These are phyloP conservation scores for Sanguinoderma infundibulare DNA, from an alignment of 1,284 basidiomycete genomes.

Conservation along the genomic window DNA sequence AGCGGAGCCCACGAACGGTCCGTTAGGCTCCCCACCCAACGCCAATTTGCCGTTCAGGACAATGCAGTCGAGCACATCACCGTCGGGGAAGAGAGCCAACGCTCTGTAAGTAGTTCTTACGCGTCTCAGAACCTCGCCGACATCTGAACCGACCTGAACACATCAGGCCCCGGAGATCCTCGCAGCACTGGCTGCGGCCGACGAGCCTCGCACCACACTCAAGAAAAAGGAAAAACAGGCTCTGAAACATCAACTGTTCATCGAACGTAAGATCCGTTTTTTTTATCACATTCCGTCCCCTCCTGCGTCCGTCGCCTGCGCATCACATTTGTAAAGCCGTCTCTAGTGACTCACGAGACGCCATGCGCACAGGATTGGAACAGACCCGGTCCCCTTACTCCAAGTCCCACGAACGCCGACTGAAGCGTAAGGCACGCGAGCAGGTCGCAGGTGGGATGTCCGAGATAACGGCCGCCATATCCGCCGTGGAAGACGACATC, in stretches of 20 bases:
- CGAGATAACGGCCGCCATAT: slow-evolving; percentile 62
- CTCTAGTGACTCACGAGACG: not conserved
- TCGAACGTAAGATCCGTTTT: slow-evolving; percentile 54
- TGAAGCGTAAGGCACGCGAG: slow-evolving; percentile 75
- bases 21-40: slow-evolving; percentile 48
- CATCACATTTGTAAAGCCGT: too few relatives aligned
- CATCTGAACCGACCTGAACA: not conserved
- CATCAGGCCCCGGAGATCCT: slow-evolving; percentile 53
- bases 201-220: slow-evolving; percentile 33
- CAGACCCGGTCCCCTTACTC: slow-evolving; percentile 65
- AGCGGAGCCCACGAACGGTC: slow-evolving; percentile 53
- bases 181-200: slow-evolving; percentile 33
- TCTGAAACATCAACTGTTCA: slow-evolving; percentile 67
- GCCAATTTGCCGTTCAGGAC: slow-evolving; percentile 53
- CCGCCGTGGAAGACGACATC: slow-evolving; percentile 48
- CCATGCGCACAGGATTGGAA: slow-evolving; percentile 55
- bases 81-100: slow-evolving; percentile 40
- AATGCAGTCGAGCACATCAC: slow-evolving; percentile 52
- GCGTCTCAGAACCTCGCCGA: not conserved
- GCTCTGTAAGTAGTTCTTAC: slow-evolving; percentile 23
- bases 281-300: not conserved
- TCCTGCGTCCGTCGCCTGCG: too few relatives aligned
- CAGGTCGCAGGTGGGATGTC: slow-evolving; percentile 65
- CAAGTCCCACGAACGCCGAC: slow-evolving; percentile 72
- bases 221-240: slow-evolving; percentile 77